Evolutionary conservation across 129 eudicot species (phyloP).

Genomic region (Tanacetum coccineum): DNA sequence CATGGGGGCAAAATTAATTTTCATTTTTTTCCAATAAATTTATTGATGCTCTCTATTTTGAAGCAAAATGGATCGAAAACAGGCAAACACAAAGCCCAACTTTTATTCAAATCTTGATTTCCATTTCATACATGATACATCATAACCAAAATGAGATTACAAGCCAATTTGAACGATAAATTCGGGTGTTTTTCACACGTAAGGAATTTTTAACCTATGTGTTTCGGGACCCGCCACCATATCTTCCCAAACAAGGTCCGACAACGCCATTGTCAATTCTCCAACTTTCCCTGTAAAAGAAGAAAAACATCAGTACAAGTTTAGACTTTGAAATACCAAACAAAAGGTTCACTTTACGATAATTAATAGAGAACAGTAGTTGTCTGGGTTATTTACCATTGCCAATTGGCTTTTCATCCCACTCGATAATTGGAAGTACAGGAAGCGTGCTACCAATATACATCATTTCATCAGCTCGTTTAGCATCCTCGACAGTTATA

Average conservation of each 20-base stretch:
- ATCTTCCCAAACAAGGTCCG: slow-evolving; percentile 88
- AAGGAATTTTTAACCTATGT: slow-evolving; percentile 72
- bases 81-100: slow-evolving; percentile 11
- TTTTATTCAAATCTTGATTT: slow-evolving; percentile 27
- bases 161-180: background rate
- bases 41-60: background rate
- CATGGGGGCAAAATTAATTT: slow-evolving; percentile 52
- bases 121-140: slow-evolving; percentile 12
- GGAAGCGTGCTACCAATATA: slow-evolving; percentile 91
- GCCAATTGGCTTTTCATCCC: slow-evolving; percentile 93
- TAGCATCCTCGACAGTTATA: slow-evolving; percentile 61
- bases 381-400: slow-evolving; percentile 44
- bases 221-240: slow-evolving; percentile 89
- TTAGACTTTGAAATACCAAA: too few relatives aligned
- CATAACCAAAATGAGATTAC: background rate
- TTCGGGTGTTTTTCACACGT: slow-evolving; percentile 25
- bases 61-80: background rate
- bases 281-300: slow-evolving; percentile 64
- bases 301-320: background rate
- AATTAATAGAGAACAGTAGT: too few relatives aligned
- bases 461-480: slow-evolving; percentile 84
- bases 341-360: too few relatives aligned
- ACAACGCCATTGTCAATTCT: slow-evolving; percentile 78
- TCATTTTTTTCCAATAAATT: too few relatives aligned
- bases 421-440: slow-evolving; percentile 54